These are phyloP conservation scores for Proliferodiscus dingleyae DNA, from an alignment of 2,329 filamentous ascomycete species.

Conservation along the genomic window DNA sequence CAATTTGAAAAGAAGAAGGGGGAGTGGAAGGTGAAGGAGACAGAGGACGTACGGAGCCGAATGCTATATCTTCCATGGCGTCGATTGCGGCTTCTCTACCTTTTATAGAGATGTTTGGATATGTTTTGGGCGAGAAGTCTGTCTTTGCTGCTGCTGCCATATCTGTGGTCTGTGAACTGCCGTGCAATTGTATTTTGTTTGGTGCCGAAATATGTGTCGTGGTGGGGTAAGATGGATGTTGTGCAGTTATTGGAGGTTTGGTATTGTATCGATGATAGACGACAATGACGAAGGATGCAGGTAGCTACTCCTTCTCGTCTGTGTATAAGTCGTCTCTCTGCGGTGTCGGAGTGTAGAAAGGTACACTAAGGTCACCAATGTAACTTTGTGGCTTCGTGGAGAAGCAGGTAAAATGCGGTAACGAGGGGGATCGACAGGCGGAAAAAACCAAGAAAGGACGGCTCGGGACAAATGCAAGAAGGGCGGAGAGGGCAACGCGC, in stretches of 20 bases:
- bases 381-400: background rate
- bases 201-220: no score
- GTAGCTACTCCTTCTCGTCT: background rate
- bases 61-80: slow-evolving; percentile 78
- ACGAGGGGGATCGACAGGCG: background rate
- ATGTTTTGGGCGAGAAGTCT: slow-evolving; percentile 15
- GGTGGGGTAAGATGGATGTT: background rate
- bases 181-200: no score
- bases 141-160: slow-evolving; percentile 25
- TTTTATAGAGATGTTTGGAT: slow-evolving; percentile 14
- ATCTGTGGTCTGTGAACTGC: slow-evolving; percentile 5
- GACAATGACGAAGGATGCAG: no score
- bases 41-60: slow-evolving; percentile 69
- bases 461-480: background rate
- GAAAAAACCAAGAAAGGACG: background rate
- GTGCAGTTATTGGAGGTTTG: background rate
- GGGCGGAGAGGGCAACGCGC: slow-evolving; percentile 15
- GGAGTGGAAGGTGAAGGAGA: no score
- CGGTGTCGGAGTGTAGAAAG: background rate
- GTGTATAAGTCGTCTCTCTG: background rate
- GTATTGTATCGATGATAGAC: no score
- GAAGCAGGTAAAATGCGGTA: background rate
- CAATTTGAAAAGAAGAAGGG: no score
- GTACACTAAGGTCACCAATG: background rate
- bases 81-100: slow-evolving; percentile 36